A percentile compares a stretch with the other conserved stretches of the same genome.
These are phyloP conservation scores for Nymphaea colorata DNA, from an alignment of 164 flowering plant genomes.

Conservation along the genomic window DNA sequence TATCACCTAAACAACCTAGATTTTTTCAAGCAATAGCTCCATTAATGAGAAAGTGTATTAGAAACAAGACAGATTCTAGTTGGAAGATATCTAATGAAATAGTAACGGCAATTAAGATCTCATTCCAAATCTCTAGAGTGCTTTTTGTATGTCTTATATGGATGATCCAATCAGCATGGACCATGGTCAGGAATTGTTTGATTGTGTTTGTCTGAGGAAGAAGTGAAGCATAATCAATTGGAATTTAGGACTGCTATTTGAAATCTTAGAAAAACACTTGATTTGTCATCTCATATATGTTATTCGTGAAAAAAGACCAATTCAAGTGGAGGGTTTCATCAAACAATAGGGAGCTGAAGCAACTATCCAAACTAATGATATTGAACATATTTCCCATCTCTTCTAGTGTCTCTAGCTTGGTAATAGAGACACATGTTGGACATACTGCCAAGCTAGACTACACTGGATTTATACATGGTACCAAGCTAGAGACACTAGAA, in stretches of 20 bases:
- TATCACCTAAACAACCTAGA: no score
- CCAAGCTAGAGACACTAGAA: no score
- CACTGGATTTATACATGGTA: no score
- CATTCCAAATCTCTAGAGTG: no score
- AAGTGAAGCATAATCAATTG: conserved; percentile 2
- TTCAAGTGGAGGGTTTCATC: not conserved
- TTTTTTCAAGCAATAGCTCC: no score
- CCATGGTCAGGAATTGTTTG: conserved; percentile 3
- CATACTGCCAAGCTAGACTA: no score
- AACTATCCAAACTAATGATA: not conserved
- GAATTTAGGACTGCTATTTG: conserved; percentile 1
- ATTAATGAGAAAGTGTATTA: no score
- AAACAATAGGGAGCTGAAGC: not conserved
- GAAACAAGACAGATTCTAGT: no score
- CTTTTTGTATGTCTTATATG: no score
- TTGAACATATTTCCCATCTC: not conserved
- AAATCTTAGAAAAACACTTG: conserved; percentile 4
- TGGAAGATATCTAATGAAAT: no score
- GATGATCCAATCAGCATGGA: not conserved
- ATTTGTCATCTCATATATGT: conserved; percentile 1
- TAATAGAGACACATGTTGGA: no score
- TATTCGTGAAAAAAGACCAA: not conserved
- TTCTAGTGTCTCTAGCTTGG: not conserved
- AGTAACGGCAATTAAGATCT: no score
- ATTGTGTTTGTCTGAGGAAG: conserved; percentile 5